Evolutionary conservation across 2,329 filamentous ascomycete species (phyloP).

Genomic region (Phialemoniopsis sp.): DNA sequence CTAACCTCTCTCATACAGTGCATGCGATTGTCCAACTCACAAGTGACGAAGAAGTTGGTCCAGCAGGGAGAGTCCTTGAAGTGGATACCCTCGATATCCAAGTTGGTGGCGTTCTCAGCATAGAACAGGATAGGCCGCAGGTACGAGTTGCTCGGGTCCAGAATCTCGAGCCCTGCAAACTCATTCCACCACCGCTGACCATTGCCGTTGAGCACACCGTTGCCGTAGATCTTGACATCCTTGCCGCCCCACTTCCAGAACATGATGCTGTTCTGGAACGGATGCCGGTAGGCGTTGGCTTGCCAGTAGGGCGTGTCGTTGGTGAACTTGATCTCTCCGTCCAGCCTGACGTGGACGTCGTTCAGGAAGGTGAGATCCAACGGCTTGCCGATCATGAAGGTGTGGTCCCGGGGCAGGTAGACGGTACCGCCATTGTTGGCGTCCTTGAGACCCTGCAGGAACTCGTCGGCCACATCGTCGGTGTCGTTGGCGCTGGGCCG

Average conservation of each 20-base stretch:
- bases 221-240: conserved; percentile 55
- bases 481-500: conserved; percentile 22
- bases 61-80: conserved; percentile 60
- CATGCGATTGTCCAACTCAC: conserved; percentile 7
- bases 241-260: conserved; percentile 63
- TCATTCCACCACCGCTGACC: conserved; percentile 40
- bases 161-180: conserved; percentile 28
- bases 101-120: conserved; percentile 55
- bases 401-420: conserved; percentile 46
- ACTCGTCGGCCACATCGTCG: conserved; percentile 51
- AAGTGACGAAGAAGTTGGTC: conserved; percentile 59
- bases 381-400: conserved; percentile 54
- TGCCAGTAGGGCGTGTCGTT: conserved; percentile 40
- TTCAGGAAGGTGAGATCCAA: conserved; percentile 55
- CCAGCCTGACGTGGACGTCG: conserved; percentile 52
- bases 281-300: conserved; percentile 30
- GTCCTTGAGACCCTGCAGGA: conserved; percentile 44
- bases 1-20: not conserved
- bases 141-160: conserved; percentile 50
- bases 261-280: conserved; percentile 48
- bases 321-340: conserved; percentile 49
- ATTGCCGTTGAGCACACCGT: conserved; percentile 52
- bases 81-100: conserved; percentile 53
- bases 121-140: conserved; percentile 57
- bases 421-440: conserved; percentile 57